Evolutionary conservation across 305 asterid species (phyloP), one percentile per base, ranked within the genome.

Genomic region (Fraxinus platypoda): DNA sequence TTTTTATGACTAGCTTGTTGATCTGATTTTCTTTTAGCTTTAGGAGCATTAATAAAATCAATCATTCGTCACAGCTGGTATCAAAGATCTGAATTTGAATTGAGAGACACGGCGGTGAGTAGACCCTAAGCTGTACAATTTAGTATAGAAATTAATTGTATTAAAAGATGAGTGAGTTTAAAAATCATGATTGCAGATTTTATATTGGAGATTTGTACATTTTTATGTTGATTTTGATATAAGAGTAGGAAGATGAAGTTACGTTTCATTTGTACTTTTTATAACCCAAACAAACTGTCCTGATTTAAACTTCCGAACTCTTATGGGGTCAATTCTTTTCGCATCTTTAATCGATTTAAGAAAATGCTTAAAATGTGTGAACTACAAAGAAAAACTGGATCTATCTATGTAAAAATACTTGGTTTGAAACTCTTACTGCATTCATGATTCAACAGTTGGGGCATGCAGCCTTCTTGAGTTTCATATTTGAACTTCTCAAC

Each of bases 401-500:
- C 19, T 13, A 46, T 46, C 19, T 13, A 46, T 49, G 62, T 5
- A 52, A 68, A 68, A 68, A 6, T 62, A n/a, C 34, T 13, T 26
- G 15, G 19, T 28, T 64, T 46, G 75, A 41, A 3, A 19, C 78
- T 33, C 23, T 28, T 70, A 70, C 38, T 70, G 41, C 23, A 12
- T 30, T 30, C 75, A 30, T 15, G 38, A 31, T 30, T 35, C 68
- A 52, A 57, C 81, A 76, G 82, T n/a, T 68, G 80, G 80, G 75
- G 70, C 76, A 62, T 52, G 37, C 73, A 64, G 73, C 7, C 33
- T 64, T 25, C n/a, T 59, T 35, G 34, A 49, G 78, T 34, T 54
- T 49, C 81, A 70, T 25, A 15, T 54, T 80, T 78, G 81, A 86
- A 49, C 52, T 75, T 80, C 73, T 78, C 66, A 4, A 64, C 76